These are phyloP conservation scores for Cladosporium velox DNA, from an alignment of 2,329 filamentous ascomycete genomes.

Conservation along the genomic window DNA sequence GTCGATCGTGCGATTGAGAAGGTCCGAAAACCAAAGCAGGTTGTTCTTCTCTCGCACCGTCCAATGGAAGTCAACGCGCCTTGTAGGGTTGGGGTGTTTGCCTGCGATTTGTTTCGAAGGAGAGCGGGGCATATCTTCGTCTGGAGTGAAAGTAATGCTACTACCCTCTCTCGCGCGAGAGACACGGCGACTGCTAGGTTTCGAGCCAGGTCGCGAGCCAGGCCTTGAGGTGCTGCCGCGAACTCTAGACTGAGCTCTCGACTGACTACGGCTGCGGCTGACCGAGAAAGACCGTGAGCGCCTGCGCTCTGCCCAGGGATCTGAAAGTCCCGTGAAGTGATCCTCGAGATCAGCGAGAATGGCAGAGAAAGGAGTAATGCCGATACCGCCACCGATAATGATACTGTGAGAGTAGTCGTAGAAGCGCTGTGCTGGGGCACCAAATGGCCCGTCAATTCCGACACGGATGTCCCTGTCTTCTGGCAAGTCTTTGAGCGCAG, in stretches of 20 bases:
- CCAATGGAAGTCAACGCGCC: slow-evolving; percentile 62
- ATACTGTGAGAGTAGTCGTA: slow-evolving; percentile 60
- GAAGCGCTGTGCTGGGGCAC: slow-evolving; percentile 60
- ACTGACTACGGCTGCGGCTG: slow-evolving; percentile 17
- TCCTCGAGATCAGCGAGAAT: slow-evolving; percentile 58
- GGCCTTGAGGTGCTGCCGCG: not conserved
- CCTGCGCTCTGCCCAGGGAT: slow-evolving; percentile 28
- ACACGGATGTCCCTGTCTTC: slow-evolving; percentile 47
- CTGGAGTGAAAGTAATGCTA: slow-evolving; percentile 9
- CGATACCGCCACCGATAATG: slow-evolving; percentile 59
- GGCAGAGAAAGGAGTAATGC: slow-evolving; percentile 60
- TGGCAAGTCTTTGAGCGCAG: slow-evolving; percentile 46
- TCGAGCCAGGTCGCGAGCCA: not conserved
- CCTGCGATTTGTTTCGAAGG: not conserved
- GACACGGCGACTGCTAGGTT: not conserved
- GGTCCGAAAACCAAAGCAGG: slow-evolving; percentile 59
- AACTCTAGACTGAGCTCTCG: slow-evolving; percentile 2
- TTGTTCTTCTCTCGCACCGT: slow-evolving; percentile 60
- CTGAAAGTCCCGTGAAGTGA: slow-evolving; percentile 26
- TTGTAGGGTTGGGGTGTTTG: slow-evolving; percentile 13
- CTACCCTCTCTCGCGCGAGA: slow-evolving; percentile 3
- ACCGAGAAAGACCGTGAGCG: slow-evolving; percentile 9
- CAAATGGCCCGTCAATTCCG: slow-evolving; percentile 60
- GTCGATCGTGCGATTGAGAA: slow-evolving; percentile 54
- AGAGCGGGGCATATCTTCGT: slow-evolving; percentile 4